Conservation (phyloP, 805 yeast species). For the Yarrowia sp. region DNA sequence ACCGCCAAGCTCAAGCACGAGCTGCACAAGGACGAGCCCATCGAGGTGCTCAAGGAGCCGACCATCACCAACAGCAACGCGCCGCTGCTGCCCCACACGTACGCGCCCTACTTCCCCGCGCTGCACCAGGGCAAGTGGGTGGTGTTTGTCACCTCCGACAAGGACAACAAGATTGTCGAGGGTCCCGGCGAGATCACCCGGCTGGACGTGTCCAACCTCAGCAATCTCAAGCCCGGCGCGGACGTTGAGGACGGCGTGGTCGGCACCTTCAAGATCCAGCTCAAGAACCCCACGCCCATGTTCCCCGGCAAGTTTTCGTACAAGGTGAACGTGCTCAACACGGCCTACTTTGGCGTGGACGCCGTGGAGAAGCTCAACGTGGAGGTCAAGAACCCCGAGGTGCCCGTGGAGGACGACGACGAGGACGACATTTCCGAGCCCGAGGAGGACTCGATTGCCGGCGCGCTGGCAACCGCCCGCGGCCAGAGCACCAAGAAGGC, state of each 20-base stretch:
- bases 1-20: slow-evolving; percentile 44
- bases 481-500: slow-evolving; percentile 63
- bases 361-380: slow-evolving; percentile 71
- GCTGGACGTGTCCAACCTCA: slow-evolving; percentile 63
- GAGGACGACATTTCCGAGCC: slow-evolving; percentile 69
- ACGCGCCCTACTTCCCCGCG: slow-evolving; percentile 79
- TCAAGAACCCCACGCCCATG: slow-evolving; percentile 80
- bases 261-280: slow-evolving; percentile 77
- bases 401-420: slow-evolving; percentile 50
- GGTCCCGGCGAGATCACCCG: slow-evolving; percentile 62
- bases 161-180: slow-evolving; percentile 81
- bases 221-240: slow-evolving; percentile 58
- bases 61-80: slow-evolving; percentile 67
- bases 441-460: slow-evolving; percentile 77
- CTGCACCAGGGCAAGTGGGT: slow-evolving; percentile 62
- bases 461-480: slow-evolving; percentile 72
- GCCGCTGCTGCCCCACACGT: slow-evolving; percentile 70
- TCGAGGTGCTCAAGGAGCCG: slow-evolving; percentile 72
- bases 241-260: slow-evolving; percentile 55
- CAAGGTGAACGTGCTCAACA: slow-evolving; percentile 71
- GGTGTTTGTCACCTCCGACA: slow-evolving; percentile 72
- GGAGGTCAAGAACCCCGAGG: slow-evolving; percentile 65
- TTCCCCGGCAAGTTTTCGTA: slow-evolving; percentile 69
- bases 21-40: slow-evolving; percentile 44
- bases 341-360: slow-evolving; percentile 84